Evolutionary conservation across 495 filamentous ascomycete genomes (phyloP).

Genomic region (Neurospora sp.): DNA sequence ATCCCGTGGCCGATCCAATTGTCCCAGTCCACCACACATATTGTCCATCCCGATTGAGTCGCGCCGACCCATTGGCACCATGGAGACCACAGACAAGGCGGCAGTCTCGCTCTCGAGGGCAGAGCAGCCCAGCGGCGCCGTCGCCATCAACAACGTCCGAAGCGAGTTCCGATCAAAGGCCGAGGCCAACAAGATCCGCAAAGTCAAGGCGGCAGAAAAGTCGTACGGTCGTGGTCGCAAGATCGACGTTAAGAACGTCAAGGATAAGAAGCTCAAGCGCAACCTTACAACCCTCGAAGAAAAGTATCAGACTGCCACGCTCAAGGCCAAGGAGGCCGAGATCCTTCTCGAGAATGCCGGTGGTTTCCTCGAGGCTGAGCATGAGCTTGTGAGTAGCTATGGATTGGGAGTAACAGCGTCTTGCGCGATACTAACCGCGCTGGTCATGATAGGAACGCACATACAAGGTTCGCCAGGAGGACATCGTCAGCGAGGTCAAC

Average conservation of each 20-base stretch:
- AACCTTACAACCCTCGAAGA: constrained; percentile 69
- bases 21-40: neutral
- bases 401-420: neutral
- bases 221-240: constrained; percentile 76
- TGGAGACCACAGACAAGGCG: constrained; percentile 14
- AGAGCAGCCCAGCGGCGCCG: constrained; percentile 33
- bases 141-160: constrained; percentile 32
- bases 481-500: constrained; percentile 65
- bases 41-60: neutral
- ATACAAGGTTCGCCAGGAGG: constrained; percentile 82
- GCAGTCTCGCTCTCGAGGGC: constrained; percentile 11
- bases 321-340: constrained; percentile 87
- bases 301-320: constrained; percentile 68
- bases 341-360: constrained; percentile 81
- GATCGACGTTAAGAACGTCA: constrained; percentile 46
- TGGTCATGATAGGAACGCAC: constrained; percentile 50
- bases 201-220: constrained; percentile 54
- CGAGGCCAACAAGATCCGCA: constrained; percentile 33
- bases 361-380: constrained; percentile 83
- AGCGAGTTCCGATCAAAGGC: constrained; percentile 32
- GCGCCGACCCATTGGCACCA: constrained; percentile 6
- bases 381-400: constrained; percentile 41
- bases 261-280: constrained; percentile 80
- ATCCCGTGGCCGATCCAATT: neutral
- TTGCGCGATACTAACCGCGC: neutral